Percentiles rank a stretch among this genome's conserved stretches.
Evolutionary conservation across 176 grass and related monocot species (phyloP).

Genomic region (Avena atlantica): DNA sequence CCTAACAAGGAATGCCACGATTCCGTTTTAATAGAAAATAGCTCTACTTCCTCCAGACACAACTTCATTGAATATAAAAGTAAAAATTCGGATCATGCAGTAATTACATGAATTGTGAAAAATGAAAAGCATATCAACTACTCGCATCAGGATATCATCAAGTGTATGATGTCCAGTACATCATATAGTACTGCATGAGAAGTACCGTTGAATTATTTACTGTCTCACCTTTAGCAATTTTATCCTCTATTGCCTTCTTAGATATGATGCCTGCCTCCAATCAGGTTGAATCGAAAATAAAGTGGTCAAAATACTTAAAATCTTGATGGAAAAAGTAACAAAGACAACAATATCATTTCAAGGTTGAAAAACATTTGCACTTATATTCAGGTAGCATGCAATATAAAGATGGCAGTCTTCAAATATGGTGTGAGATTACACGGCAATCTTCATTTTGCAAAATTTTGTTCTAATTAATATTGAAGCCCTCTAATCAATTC

Average conservation of each 20-base stretch:
- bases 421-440: not conserved
- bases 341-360: not conserved
- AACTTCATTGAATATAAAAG: no score
- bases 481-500: constrained; percentile 14
- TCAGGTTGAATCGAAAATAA: constrained; percentile 79
- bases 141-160: no score
- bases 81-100: no score
- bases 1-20: no score
- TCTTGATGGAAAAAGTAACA: not conserved
- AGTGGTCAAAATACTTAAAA: constrained; percentile 21
- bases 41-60: no score
- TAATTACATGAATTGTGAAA: no score
- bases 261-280: constrained; percentile 83
- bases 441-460: not conserved
- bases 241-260: constrained; percentile 91
- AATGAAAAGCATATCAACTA: no score
- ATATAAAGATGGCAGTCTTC: not conserved
- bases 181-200: no score
- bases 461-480: not conserved
- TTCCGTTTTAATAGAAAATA: no score
- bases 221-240: constrained; percentile 85
- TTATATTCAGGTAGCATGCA: not conserved
- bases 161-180: no score
- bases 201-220: not conserved
- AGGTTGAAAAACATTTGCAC: not conserved